Percentiles rank a stretch among this genome's conserved stretches.
These are phyloP conservation scores for Nymphaea thermarum DNA, from an alignment of 164 flowering plant species.

Conservation along the genomic window DNA sequence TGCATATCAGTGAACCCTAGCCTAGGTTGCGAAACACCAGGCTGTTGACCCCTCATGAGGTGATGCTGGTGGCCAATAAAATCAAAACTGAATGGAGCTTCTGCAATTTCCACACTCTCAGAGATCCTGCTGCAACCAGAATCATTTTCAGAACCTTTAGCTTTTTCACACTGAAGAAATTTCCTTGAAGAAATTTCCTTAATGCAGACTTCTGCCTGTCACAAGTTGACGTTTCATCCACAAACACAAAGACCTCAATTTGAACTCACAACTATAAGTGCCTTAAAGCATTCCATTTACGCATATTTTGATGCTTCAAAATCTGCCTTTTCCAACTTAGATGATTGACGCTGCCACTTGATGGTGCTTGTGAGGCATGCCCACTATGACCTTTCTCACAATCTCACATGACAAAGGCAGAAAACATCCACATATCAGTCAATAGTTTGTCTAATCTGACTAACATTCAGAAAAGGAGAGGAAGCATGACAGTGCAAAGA, in stretches of 20 bases:
- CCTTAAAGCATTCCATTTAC: neutral
- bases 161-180: constrained; percentile 19
- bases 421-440: too few relatives aligned
- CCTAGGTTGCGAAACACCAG: constrained; percentile 29
- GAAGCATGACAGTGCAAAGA: neutral
- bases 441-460: neutral
- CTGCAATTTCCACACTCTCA: constrained; percentile 16
- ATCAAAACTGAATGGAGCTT: constrained; percentile 19
- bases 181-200: constrained; percentile 26
- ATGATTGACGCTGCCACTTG: constrained; percentile 3
- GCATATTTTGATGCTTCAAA: neutral
- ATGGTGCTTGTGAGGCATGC: constrained; percentile 19
- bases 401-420: constrained; percentile 12
- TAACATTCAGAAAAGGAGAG: neutral
- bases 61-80: constrained; percentile 21
- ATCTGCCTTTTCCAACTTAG: neutral
- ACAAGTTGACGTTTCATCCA: constrained; percentile 26
- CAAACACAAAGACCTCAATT: constrained; percentile 9
- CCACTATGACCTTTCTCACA: constrained; percentile 23
- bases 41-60: constrained; percentile 22
- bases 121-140: constrained; percentile 14
- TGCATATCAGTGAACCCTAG: constrained; percentile 38
- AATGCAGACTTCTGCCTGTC: constrained; percentile 24
- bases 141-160: constrained; percentile 21
- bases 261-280: neutral